These are phyloP conservation scores for Tolypocladium album DNA, from an alignment of 2,329 filamentous ascomycete species.

Conservation along the genomic window DNA sequence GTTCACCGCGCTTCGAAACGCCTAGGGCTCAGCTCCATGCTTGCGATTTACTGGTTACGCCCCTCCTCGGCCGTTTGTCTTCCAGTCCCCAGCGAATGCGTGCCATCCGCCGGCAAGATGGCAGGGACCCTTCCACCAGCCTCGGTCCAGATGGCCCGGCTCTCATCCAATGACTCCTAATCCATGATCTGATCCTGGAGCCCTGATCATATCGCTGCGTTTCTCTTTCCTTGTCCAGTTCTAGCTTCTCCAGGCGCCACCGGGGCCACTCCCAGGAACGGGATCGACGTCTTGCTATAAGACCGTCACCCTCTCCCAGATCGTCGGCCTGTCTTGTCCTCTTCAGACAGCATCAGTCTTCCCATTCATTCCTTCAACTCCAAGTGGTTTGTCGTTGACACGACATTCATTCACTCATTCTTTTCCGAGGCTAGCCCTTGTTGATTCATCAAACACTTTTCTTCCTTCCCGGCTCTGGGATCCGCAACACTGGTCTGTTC, in stretches of 20 bases:
- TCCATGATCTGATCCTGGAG: constrained; percentile 6
- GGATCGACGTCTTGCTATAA: constrained; percentile 4
- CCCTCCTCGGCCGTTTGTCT: neutral
- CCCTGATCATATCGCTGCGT: neutral
- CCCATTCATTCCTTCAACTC: constrained; percentile 8
- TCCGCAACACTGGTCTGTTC: constrained; percentile 4
- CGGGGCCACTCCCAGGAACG: neutral
- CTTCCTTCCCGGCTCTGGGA: constrained; percentile 12
- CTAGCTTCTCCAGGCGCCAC: neutral
- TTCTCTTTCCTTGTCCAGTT: constrained; percentile 3
- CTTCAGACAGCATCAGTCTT: constrained; percentile 3
- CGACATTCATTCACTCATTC: constrained; percentile 17
- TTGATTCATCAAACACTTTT: constrained; percentile 8
- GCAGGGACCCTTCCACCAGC: neutral
- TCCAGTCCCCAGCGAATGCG: constrained; percentile 3
- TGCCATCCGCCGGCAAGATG: constrained; percentile 2
- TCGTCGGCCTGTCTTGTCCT: constrained; percentile 1
- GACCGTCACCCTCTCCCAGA: neutral
- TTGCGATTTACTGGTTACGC: constrained; percentile 4
- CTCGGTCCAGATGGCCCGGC: neutral
- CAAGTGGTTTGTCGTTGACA: constrained; percentile 17
- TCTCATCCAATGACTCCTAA: constrained; percentile 4
- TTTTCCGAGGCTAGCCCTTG: constrained; percentile 25
- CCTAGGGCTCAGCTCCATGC: constrained; percentile 1
- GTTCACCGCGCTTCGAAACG: constrained; percentile 7